phyloP scores from a whole-genome alignment of 169 alveolate genomes.

The Eimeria necatrix region DNA sequence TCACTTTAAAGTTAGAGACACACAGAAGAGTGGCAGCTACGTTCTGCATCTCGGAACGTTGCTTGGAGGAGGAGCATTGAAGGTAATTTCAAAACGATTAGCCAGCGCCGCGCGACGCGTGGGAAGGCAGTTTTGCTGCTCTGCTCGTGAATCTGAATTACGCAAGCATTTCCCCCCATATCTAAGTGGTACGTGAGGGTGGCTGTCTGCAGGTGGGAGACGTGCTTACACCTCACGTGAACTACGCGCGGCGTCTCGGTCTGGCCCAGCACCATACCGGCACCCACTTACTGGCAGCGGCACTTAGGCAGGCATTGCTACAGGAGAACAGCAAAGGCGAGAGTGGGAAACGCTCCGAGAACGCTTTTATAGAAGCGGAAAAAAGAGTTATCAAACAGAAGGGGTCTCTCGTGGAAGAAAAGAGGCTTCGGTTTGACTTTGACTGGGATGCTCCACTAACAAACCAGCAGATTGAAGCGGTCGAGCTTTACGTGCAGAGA shows the following conservation, averaged over 20 bases:
- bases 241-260: slow-evolving; percentile 91
- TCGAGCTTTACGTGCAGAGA: slow-evolving; percentile 68
- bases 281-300: slow-evolving; percentile 94
- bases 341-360: not conserved
- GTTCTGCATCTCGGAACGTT: slow-evolving; percentile 91
- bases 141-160: not conserved
- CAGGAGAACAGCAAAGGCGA: slow-evolving; percentile 87
- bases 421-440: slow-evolving; percentile 92
- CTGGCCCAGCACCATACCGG: slow-evolving; percentile 96
- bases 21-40: slow-evolving; percentile 92
- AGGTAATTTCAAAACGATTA: slow-evolving; percentile 1
- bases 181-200: no score
- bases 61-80: slow-evolving; percentile 73
- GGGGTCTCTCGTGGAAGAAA: slow-evolving; percentile 95
- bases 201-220: slow-evolving; percentile 77
- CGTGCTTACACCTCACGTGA: slow-evolving; percentile 84
- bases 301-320: slow-evolving; percentile 89
- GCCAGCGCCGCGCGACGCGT: not conserved
- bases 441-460: slow-evolving; percentile 86
- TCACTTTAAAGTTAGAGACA: slow-evolving; percentile 89
- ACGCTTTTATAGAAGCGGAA: not conserved
- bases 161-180: not conserved
- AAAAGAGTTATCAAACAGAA: slow-evolving; percentile 81
- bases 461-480: slow-evolving; percentile 59
- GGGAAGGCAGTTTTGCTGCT: not conserved